Evolutionary conservation across 1,139 yeast genomes (phyloP), one percentile per base, ranked within the genome.

Genomic region (Meyerozyma sp.): DNA sequence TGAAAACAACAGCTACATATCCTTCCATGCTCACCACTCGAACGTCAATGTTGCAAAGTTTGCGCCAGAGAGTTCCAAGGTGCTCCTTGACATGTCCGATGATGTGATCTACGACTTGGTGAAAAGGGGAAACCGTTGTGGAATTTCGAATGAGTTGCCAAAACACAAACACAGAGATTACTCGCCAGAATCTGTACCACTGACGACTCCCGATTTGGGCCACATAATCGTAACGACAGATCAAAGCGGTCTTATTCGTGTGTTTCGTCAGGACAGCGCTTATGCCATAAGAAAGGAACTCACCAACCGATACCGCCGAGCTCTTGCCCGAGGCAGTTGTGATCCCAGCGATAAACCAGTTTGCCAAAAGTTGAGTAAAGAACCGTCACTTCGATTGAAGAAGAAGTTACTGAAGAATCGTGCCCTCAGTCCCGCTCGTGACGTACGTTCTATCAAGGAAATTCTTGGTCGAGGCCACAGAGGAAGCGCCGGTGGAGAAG

Each of bases 181-280:
- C n/a, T 41, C n/a, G 39, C 42, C 13, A 7, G 18, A 35, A n/a
- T 21, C 14, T 8, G 16, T 6, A 16, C 21, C n/a, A 35, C 34
- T n/a, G 2, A 21, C 40, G 7, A 36, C 42, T 2, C 36, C 43
- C 1, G 46, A 44, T 3, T 23, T 43, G 30, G 77, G 79, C 0
- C 67, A 75, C 27, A 79, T 84, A 35, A 78, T 89, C 26, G 83
- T 90, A 2, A 82, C 95, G 1, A 82, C 94, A 0, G 97, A 89
- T 58, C 80, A 79, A 49, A 64, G 68, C 32, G 97, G 97, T 0
- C 53, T 73, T 4, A 85, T 90, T 39, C 67, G 93, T 44, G 86
- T 90, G 0, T 87, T 84, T 58, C 72, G 97, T 52, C 85, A 88
- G 49, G 96, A 90, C 60, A 71, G 83, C 41, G 86, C 94, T 0